These are phyloP conservation scores for Echria macrotheca DNA, from an alignment of 495 filamentous ascomycete species.

Conservation along the genomic window DNA sequence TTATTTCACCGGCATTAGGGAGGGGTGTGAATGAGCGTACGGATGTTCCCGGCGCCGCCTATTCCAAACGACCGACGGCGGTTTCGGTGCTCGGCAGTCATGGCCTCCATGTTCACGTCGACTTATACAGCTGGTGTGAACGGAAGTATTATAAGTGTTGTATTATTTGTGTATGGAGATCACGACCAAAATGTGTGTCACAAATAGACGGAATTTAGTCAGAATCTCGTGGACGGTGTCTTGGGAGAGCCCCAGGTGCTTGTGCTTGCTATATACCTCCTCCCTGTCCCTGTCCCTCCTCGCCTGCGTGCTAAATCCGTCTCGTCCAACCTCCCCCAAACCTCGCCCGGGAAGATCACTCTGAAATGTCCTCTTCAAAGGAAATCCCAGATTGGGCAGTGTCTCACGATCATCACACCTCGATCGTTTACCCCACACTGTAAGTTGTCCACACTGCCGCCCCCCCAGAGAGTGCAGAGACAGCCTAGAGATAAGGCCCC, in stretches of 20 bases:
- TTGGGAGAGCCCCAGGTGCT: neutral
- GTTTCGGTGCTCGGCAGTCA: neutral
- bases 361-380: neutral
- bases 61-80: slow-evolving; percentile 15
- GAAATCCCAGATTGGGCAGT: neutral
- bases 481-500: neutral
- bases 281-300: neutral
- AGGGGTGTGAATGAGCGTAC: neutral
- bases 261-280: neutral
- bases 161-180: neutral
- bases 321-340: too few species aligned
- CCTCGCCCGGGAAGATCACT: too few species aligned
- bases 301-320: too few species aligned
- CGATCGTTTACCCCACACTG: neutral
- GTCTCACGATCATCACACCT: neutral
- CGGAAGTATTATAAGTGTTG: neutral
- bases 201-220: neutral
- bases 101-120: neutral
- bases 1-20: neutral
- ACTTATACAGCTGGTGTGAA: neutral
- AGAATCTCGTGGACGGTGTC: neutral
- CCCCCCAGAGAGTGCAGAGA: neutral
- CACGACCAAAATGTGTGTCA: too few species aligned
- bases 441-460: neutral
- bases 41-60: slow-evolving; percentile 23